Evolutionary conservation across 192 early-diverging fungal species (phyloP).

Genomic region (Cetraspora pellucida): DNA sequence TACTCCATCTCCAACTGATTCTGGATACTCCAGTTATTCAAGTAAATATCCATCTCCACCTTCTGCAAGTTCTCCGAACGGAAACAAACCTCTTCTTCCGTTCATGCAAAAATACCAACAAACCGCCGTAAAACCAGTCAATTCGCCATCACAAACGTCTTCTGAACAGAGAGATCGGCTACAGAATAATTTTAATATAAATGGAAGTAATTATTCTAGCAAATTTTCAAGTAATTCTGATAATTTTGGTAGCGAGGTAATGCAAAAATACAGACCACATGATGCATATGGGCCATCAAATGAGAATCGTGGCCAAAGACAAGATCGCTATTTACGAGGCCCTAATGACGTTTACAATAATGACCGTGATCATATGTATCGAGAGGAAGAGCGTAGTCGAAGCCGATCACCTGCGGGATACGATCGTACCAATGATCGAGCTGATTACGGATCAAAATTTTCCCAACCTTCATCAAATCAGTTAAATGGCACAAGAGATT

Average conservation of each 20-base stretch:
- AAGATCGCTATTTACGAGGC: background rate
- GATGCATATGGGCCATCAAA: background rate
- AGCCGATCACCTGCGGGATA: slow-evolving; percentile 3
- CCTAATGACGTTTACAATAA: background rate
- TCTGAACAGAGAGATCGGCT: background rate
- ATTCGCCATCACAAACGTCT: background rate
- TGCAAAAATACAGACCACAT: too few species aligned
- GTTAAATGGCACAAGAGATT: background rate
- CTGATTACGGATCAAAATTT: background rate
- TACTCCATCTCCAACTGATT: background rate
- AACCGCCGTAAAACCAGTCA: slow-evolving; percentile 3
- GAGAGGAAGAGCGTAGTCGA: background rate
- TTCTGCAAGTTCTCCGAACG: background rate
- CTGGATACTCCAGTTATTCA: slow-evolving; percentile 23
- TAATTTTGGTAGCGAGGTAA: too few species aligned
- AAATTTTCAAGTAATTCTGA: background rate
- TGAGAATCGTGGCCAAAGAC: background rate
- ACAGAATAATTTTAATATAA: background rate
- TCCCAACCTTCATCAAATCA: background rate
- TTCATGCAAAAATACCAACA: slow-evolving; percentile 22
- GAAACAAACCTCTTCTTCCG: background rate
- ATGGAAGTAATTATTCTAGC: background rate
- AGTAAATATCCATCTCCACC: slow-evolving; percentile 1
- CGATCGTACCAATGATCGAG: background rate
- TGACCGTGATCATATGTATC: background rate